These are phyloP conservation scores for Echites panduratus DNA, from an alignment of 257 asterid genomes.

Conservation along the genomic window DNA sequence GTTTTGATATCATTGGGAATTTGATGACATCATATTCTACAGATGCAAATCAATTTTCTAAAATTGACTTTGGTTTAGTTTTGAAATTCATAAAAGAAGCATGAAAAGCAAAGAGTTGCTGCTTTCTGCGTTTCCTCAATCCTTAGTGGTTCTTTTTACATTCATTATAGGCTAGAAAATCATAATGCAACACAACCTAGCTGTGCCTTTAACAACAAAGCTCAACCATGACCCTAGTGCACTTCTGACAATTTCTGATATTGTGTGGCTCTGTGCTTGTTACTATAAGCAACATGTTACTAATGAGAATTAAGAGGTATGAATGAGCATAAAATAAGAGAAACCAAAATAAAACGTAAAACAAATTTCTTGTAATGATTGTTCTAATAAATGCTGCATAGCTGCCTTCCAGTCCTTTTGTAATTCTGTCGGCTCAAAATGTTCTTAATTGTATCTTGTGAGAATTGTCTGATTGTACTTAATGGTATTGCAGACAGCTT, in stretches of 20 bases:
- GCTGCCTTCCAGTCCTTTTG: not conserved
- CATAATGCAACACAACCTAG: not conserved
- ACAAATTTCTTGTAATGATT: too few relatives aligned
- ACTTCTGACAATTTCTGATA: not conserved
- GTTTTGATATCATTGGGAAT: not conserved
- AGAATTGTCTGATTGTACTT: slow-evolving; percentile 27
- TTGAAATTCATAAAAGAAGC: not conserved
- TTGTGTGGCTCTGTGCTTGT: too few relatives aligned
- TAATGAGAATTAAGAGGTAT: too few relatives aligned
- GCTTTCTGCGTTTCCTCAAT: not conserved
- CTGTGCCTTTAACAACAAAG: not conserved
- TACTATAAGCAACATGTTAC: too few relatives aligned
- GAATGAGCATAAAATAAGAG: too few relatives aligned
- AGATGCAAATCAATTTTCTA: not conserved
- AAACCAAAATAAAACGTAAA: too few relatives aligned
- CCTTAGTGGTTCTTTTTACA: not conserved
- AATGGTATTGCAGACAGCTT: slow-evolving; percentile 61
- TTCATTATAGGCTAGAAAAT: not conserved
- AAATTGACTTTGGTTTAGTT: not conserved
- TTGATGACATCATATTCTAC: not conserved
- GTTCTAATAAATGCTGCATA: not conserved
- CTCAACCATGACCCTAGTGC: not conserved
- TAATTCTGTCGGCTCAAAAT: not conserved
- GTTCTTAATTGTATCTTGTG: slow-evolving; percentile 11
- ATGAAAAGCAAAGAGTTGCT: not conserved